These are phyloP conservation scores for Zygosaccharomyces pseudorouxii DNA, from an alignment of 805 yeast species.

Conservation along the genomic window DNA sequence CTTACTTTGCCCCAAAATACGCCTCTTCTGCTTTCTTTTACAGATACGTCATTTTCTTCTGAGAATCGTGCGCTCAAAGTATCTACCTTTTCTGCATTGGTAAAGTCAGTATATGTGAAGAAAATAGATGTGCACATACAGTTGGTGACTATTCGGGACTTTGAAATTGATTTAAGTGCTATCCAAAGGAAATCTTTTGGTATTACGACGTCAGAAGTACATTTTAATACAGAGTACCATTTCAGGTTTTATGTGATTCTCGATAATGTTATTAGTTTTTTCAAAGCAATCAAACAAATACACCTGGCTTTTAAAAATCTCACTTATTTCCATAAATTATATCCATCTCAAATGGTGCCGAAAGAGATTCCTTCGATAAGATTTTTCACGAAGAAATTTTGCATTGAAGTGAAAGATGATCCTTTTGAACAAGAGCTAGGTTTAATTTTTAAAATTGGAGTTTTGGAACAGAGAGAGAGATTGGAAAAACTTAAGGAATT, in stretches of 20 bases:
- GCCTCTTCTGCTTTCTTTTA: constrained; percentile 20
- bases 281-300: constrained; percentile 46
- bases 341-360: constrained; percentile 29
- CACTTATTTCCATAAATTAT: constrained; percentile 20
- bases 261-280: constrained; percentile 46
- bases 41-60: constrained; percentile 9
- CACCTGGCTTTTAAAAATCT: constrained; percentile 40
- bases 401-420: constrained; percentile 55
- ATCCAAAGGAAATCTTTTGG: constrained; percentile 4
- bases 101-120: constrained; percentile 30
- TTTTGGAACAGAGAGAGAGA: constrained; percentile 52
- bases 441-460: constrained; percentile 53
- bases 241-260: constrained; percentile 44
- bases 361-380: constrained; percentile 40
- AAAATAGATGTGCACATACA: constrained; percentile 20
- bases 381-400: constrained; percentile 40
- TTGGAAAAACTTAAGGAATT: constrained; percentile 37
- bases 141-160: constrained; percentile 17
- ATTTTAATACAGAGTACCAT: constrained; percentile 34
- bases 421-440: constrained; percentile 61
- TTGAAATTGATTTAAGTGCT: constrained; percentile 12
- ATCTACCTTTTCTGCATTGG: constrained; percentile 16
- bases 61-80: constrained; percentile 7
- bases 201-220: constrained; percentile 19
- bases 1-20: constrained; percentile 27